Percentiles rank a stretch among this genome's conserved stretches.
phyloP scores from a whole-genome alignment of 1,284 basidiomycete genomes.

The Ustilago esculenta region DNA sequence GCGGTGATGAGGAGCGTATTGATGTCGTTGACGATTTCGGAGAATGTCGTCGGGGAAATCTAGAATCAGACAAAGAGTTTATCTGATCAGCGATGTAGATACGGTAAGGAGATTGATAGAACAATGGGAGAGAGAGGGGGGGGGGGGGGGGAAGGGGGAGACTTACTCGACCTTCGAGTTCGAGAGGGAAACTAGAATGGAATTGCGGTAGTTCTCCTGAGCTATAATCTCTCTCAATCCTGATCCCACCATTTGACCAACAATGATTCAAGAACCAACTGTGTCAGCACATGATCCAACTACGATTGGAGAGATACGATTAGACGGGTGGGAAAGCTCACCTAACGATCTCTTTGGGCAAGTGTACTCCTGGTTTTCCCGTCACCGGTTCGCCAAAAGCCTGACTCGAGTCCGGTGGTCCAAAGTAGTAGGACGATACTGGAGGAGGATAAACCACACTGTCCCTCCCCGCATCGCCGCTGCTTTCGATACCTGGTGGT shows the following conservation, averaged over 20 bases:
- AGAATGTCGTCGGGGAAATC: conserved; percentile 45
- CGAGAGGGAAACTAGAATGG: conserved; percentile 79
- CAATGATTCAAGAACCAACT: too few species aligned
- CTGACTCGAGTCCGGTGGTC: conserved; percentile 66
- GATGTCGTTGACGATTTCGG: conserved; percentile 56
- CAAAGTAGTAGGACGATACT: conserved; percentile 51
- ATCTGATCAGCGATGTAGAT: too few species aligned
- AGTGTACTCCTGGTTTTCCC: conserved; percentile 81
- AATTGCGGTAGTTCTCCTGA: conserved; percentile 82
- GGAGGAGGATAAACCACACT: conserved; percentile 10
- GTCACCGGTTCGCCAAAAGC: conserved; percentile 79
- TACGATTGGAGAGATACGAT: too few species aligned
- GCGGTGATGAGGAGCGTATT: conserved; percentile 49
- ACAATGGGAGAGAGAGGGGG: not conserved
- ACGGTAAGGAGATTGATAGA: too few species aligned
- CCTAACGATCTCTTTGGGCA: conserved; percentile 81
- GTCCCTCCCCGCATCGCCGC: not conserved
- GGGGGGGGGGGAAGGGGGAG: too few species aligned
- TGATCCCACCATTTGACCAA: too few species aligned
- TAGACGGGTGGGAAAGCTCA: conserved; percentile 2
- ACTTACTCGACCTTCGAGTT: conserved; percentile 80
- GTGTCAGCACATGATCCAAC: too few species aligned
- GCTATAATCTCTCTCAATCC: conserved; percentile 82
- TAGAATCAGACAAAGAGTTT: conserved; percentile 1
- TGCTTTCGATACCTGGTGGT: too few species aligned